phyloP scores from a whole-genome alignment of 2,329 filamentous ascomycete genomes.

The Curvularia hawaiiensis region DNA sequence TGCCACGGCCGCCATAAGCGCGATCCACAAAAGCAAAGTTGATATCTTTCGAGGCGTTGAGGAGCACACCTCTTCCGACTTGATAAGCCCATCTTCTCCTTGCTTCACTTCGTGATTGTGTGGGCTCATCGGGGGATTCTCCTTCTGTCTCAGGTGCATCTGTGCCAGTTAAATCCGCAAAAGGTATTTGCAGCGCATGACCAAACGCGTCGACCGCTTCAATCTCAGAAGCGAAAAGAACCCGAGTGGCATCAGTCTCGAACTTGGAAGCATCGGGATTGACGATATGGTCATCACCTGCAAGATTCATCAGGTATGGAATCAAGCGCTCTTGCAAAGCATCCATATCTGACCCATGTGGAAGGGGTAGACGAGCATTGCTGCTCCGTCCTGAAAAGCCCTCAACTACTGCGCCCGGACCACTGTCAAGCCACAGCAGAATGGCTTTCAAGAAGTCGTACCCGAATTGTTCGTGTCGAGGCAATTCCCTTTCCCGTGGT shows the following conservation, averaged over 20 bases:
- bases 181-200: conserved; percentile 58
- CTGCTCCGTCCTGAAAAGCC: conserved; percentile 60
- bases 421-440: conserved; percentile 65
- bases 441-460: conserved; percentile 70
- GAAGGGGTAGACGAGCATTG: conserved; percentile 58
- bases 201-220: conserved; percentile 63
- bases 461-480: conserved; percentile 58
- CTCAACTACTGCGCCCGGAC: conserved; percentile 58
- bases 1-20: conserved; percentile 65
- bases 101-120: conserved; percentile 53
- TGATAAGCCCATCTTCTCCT: conserved; percentile 64
- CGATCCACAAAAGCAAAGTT: conserved; percentile 63
- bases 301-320: conserved; percentile 62
- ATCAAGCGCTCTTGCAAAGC: conserved; percentile 63
- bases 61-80: conserved; percentile 63
- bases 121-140: conserved; percentile 26
- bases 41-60: conserved; percentile 61
- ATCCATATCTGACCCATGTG: conserved; percentile 55
- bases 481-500: conserved; percentile 41
- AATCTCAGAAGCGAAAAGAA: conserved; percentile 59
- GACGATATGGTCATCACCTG: conserved; percentile 56
- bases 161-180: conserved; percentile 55
- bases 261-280: conserved; percentile 65
- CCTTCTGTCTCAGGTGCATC: conserved; percentile 36
- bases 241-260: conserved; percentile 59